Base-by-base conservation (phyloP, 2,329 filamentous ascomycete species). In the Penicillium griseofulvum region DNA sequence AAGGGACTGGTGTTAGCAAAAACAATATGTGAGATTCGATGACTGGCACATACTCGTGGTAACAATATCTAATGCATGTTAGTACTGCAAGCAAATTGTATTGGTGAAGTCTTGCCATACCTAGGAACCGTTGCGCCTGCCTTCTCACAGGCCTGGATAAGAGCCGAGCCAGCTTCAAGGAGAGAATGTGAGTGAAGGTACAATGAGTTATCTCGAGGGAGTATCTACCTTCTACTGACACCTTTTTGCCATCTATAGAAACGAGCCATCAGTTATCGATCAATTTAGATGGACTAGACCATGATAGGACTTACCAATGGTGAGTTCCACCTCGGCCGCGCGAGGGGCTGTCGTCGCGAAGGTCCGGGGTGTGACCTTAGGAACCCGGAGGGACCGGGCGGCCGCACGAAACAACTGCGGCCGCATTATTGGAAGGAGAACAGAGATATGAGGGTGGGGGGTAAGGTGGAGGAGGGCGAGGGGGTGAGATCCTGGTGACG, bases 71-170 rank as follows among this genome's bases (percentile, higher is more conserved):
- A 64, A 53, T 64, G 34, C 6, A 4, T 57, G 67, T 78, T 66
- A 79, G 75, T 60, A 66, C 54, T 41, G 52, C 17, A 37, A 49
- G 22, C n/a, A n/a, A 42, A 43, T 33, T 16, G 31, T 42, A 31
- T 16, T 22, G 43, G 5, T 38, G 39, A 36, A 26, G 9, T 54
- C 7, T 34, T 46, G 24, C 71, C 81, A 68, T 78, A 90, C 88
- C 88, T 91, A 67, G 93, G 93, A 71, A 97, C 83, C 60, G 89
- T 94, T 64, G 83, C 84, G 71, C 94, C 94, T 63, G 93, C 94
- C 81, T 99, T 97, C 80, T 99, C 94, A 81, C 94, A 99, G 73
- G 94, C 94, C 81, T 99, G 94, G 75, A 99, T 99, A 70, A 99
- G 84, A 71, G 94, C 93, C 68, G 94, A 94, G 65, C 93, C 93